These are phyloP conservation scores for Tricholoma saponaceum DNA, from an alignment of 768 basidiomycete genomes.

Conservation along the genomic window DNA sequence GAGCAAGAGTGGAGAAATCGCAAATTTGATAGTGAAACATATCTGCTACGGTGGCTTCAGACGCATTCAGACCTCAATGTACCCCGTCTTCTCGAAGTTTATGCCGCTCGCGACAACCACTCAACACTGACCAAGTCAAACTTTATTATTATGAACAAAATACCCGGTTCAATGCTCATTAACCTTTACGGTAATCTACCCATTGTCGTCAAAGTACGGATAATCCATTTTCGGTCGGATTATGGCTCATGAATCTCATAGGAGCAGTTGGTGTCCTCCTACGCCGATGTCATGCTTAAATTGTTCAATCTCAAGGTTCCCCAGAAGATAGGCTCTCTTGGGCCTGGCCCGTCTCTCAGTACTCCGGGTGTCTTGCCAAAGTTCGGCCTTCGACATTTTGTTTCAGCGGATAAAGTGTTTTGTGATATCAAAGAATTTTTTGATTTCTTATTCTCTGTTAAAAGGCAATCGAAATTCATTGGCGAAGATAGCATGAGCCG, in stretches of 20 bases:
- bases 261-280: background rate
- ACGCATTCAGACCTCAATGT: background rate
- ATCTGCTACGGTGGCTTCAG: background rate
- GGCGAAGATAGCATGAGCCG: background rate
- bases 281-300: background rate
- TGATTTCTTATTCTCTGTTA: constrained; percentile 6
- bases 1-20: background rate
- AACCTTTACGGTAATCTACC: constrained; percentile 3
- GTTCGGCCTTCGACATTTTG: background rate
- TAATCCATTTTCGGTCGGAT: no score
- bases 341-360: background rate
- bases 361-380: background rate
- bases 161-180: background rate
- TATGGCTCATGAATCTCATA: background rate
- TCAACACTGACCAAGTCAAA: background rate
- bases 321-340: constrained; percentile 3
- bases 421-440: constrained; percentile 4
- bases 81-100: background rate
- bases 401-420: background rate
- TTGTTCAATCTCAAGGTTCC: background rate
- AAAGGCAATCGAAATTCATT: constrained; percentile 1
- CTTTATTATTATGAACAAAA: constrained; percentile 4
- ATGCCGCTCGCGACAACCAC: background rate
- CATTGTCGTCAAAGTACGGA: background rate
- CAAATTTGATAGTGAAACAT: background rate